Evolutionary conservation across 768 basidiomycete genomes (phyloP).

Genomic region (Kwoniella heveanensis): DNA sequence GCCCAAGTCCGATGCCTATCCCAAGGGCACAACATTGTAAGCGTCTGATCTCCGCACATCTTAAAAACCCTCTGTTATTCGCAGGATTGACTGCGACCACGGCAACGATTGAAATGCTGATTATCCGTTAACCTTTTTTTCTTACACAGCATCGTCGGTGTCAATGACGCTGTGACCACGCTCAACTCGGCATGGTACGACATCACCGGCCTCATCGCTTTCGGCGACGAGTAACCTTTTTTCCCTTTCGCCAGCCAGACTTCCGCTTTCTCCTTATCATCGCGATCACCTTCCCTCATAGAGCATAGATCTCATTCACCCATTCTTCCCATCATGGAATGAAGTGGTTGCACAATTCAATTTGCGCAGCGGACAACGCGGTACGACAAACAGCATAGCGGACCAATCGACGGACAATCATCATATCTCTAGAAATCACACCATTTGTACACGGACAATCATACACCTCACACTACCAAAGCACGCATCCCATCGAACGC

Average conservation of each 20-base stretch:
- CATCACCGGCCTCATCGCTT: slow-evolving; percentile 21
- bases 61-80: not conserved
- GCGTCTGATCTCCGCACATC: not conserved
- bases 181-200: slow-evolving; percentile 25
- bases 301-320: not conserved
- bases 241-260: not conserved
- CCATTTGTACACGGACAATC: too few species aligned
- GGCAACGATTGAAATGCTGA: not conserved
- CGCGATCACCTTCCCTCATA: not conserved
- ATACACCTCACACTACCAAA: not conserved
- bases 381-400: not conserved
- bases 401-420: not conserved
- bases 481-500: not conserved
- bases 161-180: slow-evolving; percentile 21
- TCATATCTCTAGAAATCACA: too few species aligned
- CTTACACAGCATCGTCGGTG: slow-evolving; percentile 21
- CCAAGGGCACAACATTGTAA: slow-evolving; percentile 30
- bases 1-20: slow-evolving; percentile 12
- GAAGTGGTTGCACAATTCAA: too few species aligned
- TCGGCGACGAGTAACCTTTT: slow-evolving; percentile 3
- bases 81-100: not conserved
- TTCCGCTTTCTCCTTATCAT: too few species aligned
- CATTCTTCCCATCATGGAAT: not conserved
- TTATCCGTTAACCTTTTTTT: not conserved
- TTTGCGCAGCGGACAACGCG: too few species aligned